Conservation (phyloP, 2,329 filamentous ascomycete species). For the Verticillium tricorpus region DNA sequence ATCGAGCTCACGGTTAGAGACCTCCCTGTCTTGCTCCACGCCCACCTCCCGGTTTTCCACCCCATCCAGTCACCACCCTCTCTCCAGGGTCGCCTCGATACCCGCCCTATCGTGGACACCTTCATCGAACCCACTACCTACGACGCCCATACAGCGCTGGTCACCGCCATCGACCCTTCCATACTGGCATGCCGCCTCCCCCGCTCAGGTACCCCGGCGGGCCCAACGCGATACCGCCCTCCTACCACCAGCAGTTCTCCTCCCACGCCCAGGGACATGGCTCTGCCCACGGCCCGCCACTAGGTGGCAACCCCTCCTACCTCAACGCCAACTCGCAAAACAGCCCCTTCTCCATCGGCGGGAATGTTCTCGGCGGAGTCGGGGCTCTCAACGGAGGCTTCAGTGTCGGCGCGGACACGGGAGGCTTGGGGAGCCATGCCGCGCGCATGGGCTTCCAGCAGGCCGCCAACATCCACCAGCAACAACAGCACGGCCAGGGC, state of each 20-base stretch:
- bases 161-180: not conserved
- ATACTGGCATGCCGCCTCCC: conserved; percentile 34
- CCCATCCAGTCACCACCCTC: not conserved
- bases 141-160: not conserved
- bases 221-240: conserved; percentile 35
- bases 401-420: conserved; percentile 49
- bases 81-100: not conserved
- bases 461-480: conserved; percentile 54
- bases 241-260: conserved; percentile 44
- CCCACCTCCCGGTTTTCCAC: not conserved
- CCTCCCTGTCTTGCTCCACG: not conserved
- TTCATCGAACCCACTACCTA: not conserved
- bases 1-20: not conserved
- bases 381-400: conserved; percentile 44
- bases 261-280: conserved; percentile 47
- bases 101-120: not conserved
- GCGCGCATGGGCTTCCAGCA: conserved; percentile 84
- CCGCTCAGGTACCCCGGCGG: conserved; percentile 42
- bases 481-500: conserved; percentile 51
- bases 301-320: conserved; percentile 68
- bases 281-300: conserved; percentile 40
- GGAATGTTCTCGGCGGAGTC: conserved; percentile 44
- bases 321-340: conserved; percentile 64
- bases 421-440: conserved; percentile 79
- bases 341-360: conserved; percentile 61